These are phyloP conservation scores for Colletotrichum sp. DNA, from an alignment of 2,329 filamentous ascomycete genomes.

Conservation along the genomic window DNA sequence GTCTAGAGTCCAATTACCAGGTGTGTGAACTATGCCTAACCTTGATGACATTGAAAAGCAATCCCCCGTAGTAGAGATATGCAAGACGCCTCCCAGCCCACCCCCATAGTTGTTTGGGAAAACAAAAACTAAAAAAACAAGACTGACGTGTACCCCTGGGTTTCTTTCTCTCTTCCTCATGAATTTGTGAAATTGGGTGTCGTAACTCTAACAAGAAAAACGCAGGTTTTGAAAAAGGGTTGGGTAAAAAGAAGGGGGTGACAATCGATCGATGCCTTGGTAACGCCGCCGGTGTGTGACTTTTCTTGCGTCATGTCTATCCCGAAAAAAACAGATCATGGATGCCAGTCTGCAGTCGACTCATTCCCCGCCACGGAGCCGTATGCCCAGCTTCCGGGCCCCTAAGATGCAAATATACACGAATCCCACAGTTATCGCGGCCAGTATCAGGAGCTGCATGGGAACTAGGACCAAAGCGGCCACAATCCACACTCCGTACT, in stretches of 20 bases:
- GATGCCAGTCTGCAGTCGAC: slow-evolving; percentile 13
- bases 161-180: background rate
- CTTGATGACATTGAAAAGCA: background rate
- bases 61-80: slow-evolving; percentile 4
- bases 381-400: slow-evolving; percentile 16
- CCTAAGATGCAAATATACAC: slow-evolving; percentile 45
- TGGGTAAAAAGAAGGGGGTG: background rate
- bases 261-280: slow-evolving; percentile 8
- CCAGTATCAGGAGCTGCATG: slow-evolving; percentile 41
- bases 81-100: background rate
- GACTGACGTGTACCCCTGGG: background rate
- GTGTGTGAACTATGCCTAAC: background rate
- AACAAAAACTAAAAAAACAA: background rate
- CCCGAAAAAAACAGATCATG: slow-evolving; percentile 8
- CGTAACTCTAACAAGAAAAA: slow-evolving; percentile 6
- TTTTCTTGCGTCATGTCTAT: slow-evolving; percentile 21
- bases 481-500: slow-evolving; percentile 44
- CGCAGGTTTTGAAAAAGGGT: background rate
- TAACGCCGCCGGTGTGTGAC: slow-evolving; percentile 18
- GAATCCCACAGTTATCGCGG: slow-evolving; percentile 37
- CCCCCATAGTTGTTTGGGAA: background rate
- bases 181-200: background rate
- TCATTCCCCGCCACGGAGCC: slow-evolving; percentile 19
- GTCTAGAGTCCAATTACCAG: background rate
- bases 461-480: slow-evolving; percentile 55